Evolutionary conservation across 768 basidiomycete genomes (phyloP).

Genomic region (Hirschioporus abietinus): DNA sequence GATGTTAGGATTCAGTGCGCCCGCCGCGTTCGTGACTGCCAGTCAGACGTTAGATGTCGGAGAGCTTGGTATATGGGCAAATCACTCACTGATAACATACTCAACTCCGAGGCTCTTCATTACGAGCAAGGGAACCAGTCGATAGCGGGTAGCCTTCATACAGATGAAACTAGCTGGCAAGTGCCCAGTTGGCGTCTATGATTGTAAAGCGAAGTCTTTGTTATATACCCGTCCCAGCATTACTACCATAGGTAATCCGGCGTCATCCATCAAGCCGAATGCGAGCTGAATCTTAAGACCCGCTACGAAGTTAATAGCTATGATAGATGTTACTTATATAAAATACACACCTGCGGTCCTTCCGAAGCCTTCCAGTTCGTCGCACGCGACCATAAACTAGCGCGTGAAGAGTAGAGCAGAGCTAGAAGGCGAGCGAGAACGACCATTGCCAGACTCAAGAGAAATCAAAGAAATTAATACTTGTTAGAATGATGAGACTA

Average conservation of each 20-base stretch:
- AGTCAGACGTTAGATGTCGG: slow-evolving; percentile 2
- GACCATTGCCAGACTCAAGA: no score
- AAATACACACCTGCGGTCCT: slow-evolving; percentile 63
- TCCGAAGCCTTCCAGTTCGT: slow-evolving; percentile 64
- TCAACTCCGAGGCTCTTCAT: slow-evolving; percentile 76
- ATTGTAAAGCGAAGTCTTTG: background rate
- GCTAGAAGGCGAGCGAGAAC: no score
- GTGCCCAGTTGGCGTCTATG: background rate
- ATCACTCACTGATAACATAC: slow-evolving; percentile 62
- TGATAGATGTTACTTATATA: background rate
- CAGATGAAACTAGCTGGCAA: slow-evolving; percentile 65
- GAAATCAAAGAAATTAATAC: no score
- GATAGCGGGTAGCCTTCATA: slow-evolving; percentile 78
- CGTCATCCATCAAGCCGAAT: slow-evolving; percentile 68
- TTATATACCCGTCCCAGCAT: slow-evolving; percentile 77
- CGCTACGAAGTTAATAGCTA: slow-evolving; percentile 12
- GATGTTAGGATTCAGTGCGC: slow-evolving; percentile 67
- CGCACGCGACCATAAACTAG: slow-evolving; percentile 64
- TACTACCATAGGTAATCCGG: slow-evolving; percentile 75
- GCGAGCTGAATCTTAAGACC: slow-evolving; percentile 80
- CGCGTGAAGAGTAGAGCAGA: no score
- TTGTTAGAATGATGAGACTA: no score
- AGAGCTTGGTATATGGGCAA: background rate
- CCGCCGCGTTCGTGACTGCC: slow-evolving; percentile 85
- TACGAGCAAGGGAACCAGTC: slow-evolving; percentile 67